These are phyloP conservation scores for Elsinoe australis DNA, from an alignment of 2,329 filamentous ascomycete genomes.

Conservation along the genomic window DNA sequence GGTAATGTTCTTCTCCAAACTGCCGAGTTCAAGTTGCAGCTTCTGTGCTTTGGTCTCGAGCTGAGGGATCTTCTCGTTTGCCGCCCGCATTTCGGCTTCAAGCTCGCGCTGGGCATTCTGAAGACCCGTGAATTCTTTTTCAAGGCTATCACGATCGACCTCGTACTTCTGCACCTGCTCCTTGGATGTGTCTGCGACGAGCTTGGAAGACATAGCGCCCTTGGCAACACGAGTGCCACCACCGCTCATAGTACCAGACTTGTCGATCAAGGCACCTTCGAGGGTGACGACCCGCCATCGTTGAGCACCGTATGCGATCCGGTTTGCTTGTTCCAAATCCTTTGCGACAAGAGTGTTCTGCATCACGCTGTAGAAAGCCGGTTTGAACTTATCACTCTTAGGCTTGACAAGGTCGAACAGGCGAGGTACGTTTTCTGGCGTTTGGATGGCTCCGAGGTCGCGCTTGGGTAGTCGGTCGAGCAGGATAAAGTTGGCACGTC, in stretches of 20 bases:
- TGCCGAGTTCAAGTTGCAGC: slow-evolving; percentile 78
- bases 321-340: slow-evolving; percentile 90
- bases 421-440: slow-evolving; percentile 83
- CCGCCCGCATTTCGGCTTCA: slow-evolving; percentile 62
- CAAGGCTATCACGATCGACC: slow-evolving; percentile 73
- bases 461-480: slow-evolving; percentile 76
- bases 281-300: slow-evolving; percentile 95
- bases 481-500: slow-evolving; percentile 93
- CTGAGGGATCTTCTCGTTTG: slow-evolving; percentile 71
- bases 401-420: slow-evolving; percentile 88
- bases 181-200: slow-evolving; percentile 75
- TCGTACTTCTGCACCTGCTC: slow-evolving; percentile 87
- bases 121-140: slow-evolving; percentile 74
- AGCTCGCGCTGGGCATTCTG: slow-evolving; percentile 77
- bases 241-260: slow-evolving; percentile 97
- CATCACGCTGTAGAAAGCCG: slow-evolving; percentile 91
- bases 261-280: slow-evolving; percentile 91
- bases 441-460: slow-evolving; percentile 72
- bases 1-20: slow-evolving; percentile 70
- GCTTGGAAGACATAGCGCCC: slow-evolving; percentile 94
- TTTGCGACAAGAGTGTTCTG: slow-evolving; percentile 91
- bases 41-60: slow-evolving; percentile 90
- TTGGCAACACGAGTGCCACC: slow-evolving; percentile 85
- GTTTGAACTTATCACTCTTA: slow-evolving; percentile 76
- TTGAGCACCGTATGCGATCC: slow-evolving; percentile 88